Evolutionary conservation across 768 basidiomycete genomes (phyloP), one percentile per base, ranked within the genome.

Genomic region (Rubroboletus pulcherrimus): DNA sequence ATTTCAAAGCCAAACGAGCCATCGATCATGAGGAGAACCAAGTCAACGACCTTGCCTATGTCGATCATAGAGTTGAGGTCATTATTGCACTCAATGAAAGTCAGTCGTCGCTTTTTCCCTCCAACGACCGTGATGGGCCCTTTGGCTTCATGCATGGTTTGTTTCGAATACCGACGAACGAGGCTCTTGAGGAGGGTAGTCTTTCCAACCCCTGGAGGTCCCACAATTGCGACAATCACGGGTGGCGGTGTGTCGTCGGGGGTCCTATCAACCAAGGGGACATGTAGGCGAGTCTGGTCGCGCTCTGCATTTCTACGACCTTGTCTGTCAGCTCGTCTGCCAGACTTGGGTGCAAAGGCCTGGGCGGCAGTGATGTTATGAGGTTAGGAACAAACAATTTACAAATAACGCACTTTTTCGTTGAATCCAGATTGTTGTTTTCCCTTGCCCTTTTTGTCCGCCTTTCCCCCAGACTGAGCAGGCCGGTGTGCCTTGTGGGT

Each of bases 31-130:
- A 99, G 84, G 43, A 99, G 79, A 5, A 98, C 91, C 54, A 99
- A 80, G 74, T 98, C 97, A 8, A 92, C 97, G 54, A 98, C 84
- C 74, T 99, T 99, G 53, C 87, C 96, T 64, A 98, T 80, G 78
- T 99, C 97, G 61, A 98, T 91, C 96, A 98, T 98, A 49, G 93
- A 93, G 71, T 94, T 94, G 62, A 98, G 79, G 75, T 98, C 95
- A 69, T 93, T 98, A 65, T 94, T 94, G 75, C 94, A 98, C 73
- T 98, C 97, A 49, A 99, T 81, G 69, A 98, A 93, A 0, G 97
- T 98, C n/a, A 98, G 77, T 14, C 97, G 78, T 47, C 92, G 81
- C 64, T 86, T 92, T 77, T 98, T 98, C 40, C 96, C 95, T 48
- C 86, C 86, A 43, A 98, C 89, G 21, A 98, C 89, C 0, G 97